Percentiles rank a stretch among this genome's conserved stretches.
phyloP scores from a whole-genome alignment of 306 rosid species.

The Pterocarpus macrocarpus region DNA sequence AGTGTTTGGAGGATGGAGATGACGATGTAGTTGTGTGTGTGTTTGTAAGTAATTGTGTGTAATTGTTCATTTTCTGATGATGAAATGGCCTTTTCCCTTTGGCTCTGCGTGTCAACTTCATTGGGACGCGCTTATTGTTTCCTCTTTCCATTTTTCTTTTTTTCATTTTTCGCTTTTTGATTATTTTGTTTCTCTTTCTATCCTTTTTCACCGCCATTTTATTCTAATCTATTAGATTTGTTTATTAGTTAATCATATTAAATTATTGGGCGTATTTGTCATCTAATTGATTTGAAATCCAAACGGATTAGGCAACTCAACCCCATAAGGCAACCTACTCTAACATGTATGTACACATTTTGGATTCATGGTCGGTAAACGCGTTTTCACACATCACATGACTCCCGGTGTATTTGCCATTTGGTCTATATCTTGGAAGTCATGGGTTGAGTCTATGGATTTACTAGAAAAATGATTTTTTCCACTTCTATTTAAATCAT shows the following conservation, averaged over 20 bases:
- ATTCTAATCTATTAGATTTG: neutral
- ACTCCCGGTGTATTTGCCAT: too few species aligned
- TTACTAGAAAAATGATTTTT: too few species aligned
- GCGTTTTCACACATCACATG: constrained; percentile 26
- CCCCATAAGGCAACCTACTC: neutral
- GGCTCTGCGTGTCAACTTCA: constrained; percentile 37
- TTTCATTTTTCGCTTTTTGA: too few species aligned
- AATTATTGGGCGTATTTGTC: neutral
- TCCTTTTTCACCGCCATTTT: constrained; percentile 35
- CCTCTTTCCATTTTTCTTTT: neutral
- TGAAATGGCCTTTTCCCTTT: neutral
- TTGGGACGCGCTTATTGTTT: constrained; percentile 38
- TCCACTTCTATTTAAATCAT: too few species aligned
- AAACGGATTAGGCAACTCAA: neutral
- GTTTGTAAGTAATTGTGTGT: neutral
- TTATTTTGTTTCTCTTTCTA: neutral
- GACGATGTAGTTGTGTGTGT: constrained; percentile 35
- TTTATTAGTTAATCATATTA: neutral
- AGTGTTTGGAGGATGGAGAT: constrained; percentile 33
- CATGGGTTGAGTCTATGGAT: too few species aligned
- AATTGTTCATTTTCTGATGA: neutral
- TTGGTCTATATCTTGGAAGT: too few species aligned
- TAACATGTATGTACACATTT: constrained; percentile 10
- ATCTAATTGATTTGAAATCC: constrained; percentile 16
- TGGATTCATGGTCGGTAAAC: neutral